These are phyloP conservation scores for Trichoderma koningiopsis DNA, from an alignment of 2,329 filamentous ascomycete genomes.

Conservation along the genomic window DNA sequence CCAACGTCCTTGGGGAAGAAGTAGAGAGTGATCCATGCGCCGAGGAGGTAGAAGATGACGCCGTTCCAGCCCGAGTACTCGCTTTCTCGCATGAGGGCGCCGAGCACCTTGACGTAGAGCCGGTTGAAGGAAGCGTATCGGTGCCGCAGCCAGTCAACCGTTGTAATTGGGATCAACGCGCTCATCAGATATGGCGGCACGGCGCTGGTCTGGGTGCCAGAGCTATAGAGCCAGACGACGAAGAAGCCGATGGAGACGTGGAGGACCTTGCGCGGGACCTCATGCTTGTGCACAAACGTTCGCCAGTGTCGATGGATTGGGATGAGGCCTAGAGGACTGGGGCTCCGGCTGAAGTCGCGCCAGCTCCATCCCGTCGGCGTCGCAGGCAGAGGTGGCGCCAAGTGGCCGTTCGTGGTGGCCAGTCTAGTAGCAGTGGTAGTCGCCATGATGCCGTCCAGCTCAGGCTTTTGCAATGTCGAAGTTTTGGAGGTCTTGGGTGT, in stretches of 20 bases:
- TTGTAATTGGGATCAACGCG: constrained; percentile 80
- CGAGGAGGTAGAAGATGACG: constrained; percentile 93
- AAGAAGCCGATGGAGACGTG: constrained; percentile 98
- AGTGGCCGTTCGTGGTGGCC: constrained; percentile 60
- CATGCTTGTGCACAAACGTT: constrained; percentile 91
- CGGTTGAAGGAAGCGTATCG: constrained; percentile 79
- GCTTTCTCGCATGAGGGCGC: constrained; percentile 94
- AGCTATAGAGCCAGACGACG: constrained; percentile 81
- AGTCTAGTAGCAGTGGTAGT: constrained; percentile 35
- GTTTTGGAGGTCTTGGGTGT: constrained; percentile 49
- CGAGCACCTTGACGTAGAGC: constrained; percentile 80
- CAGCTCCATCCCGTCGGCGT: constrained; percentile 70
- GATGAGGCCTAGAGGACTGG: constrained; percentile 89
- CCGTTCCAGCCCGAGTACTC: constrained; percentile 95
- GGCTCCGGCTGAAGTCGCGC: constrained; percentile 87
- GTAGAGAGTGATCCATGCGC: constrained; percentile 80
- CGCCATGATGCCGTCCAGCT: constrained; percentile 33
- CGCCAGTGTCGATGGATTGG: constrained; percentile 93
- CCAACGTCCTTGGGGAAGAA: constrained; percentile 93
- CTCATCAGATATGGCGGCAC: constrained; percentile 85
- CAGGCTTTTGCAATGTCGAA: constrained; percentile 35
- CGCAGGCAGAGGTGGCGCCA: constrained; percentile 66
- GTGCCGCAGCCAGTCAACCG: constrained; percentile 81
- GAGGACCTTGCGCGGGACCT: constrained; percentile 89
- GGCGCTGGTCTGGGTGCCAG: constrained; percentile 71